Evolutionary conservation across 1,284 basidiomycete species (phyloP).

Genomic region (Ustilago curta): DNA sequence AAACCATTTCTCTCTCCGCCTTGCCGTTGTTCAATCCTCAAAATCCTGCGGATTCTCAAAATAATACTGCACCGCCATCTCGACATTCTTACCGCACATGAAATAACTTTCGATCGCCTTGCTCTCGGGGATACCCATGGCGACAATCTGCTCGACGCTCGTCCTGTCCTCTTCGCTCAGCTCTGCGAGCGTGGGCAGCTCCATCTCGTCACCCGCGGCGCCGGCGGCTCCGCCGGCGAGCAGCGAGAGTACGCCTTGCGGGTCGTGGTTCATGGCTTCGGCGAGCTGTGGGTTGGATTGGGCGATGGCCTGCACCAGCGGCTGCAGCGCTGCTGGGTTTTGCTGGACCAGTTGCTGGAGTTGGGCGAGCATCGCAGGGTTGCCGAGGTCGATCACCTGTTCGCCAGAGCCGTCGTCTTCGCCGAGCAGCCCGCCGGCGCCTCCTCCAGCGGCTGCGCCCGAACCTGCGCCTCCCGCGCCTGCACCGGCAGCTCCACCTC

Average conservation of each 20-base stretch:
- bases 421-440: constrained; percentile 46
- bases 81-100: constrained; percentile 68
- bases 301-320: constrained; percentile 66
- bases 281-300: constrained; percentile 68
- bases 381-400: constrained; percentile 65
- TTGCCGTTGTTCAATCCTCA: no score
- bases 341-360: constrained; percentile 64
- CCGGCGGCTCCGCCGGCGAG: constrained; percentile 57
- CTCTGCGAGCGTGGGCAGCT: constrained; percentile 57
- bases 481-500: constrained; percentile 26
- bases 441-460: constrained; percentile 34
- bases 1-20: no score
- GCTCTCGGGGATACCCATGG: constrained; percentile 66
- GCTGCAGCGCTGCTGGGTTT: constrained; percentile 67
- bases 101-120: constrained; percentile 67
- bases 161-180: constrained; percentile 59
- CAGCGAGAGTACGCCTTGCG: constrained; percentile 64
- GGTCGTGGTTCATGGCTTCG: constrained; percentile 64
- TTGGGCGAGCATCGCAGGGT: constrained; percentile 66
- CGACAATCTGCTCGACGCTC: constrained; percentile 64
- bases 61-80: constrained; percentile 69
- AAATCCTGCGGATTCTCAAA: constrained; percentile 65
- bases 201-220: constrained; percentile 59
- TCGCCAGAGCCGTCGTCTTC: constrained; percentile 63
- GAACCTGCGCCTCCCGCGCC: constrained; percentile 24